Evolutionary conservation across 2,329 filamentous ascomycete genomes (phyloP), one percentile per base, ranked within the genome.

Genomic region (Fusarium sp.): DNA sequence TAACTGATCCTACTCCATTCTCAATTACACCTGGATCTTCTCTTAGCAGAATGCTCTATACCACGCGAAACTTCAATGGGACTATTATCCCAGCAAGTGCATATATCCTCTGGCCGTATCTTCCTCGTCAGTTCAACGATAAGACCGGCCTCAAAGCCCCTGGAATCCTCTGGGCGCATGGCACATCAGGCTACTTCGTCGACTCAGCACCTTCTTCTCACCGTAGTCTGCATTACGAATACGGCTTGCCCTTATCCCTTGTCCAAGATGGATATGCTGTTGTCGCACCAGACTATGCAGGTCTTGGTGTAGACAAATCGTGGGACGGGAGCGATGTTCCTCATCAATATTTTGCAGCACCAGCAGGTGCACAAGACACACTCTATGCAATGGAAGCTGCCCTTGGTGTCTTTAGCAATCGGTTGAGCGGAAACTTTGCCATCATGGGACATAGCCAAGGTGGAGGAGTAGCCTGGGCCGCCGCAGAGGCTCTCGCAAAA

Each of bases 401-500:
- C 0, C 76, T 74, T 18, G 63, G 58, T 13, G 79, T 80, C 0
- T 86, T 84, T 53, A 67, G 76, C 0, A 66, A 71, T 2, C 64
- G 72, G 0, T 69, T 81, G 0, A 74, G 63, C 3, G 58, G 73
- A 1, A 69, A 77, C 1, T 86, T 82, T 43, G 80, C 83, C 5
- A 75, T 78, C n/a, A 76, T 81, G 58, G 82, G 83, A 3, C 81
- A 84, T 51, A 82, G 78, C 11, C 81, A 85, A 66, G 83, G 83
- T 10, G 83, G 81, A 10, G 77, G 75, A 0, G 77, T 76, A 1
- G 79, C 79, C 0, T 85, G 83, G 83, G 58, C 37, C 14, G 52
- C 51, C 1, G 63, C 64, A 0, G 63, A 69, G n/a, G 50, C 70
- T 7, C 74, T 79, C 27, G 76, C 69, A 2, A 37, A 57, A 7